A percentile compares a stretch with the other conserved stretches of the same genome.
Evolutionary conservation across 352 stramenopile genomes (phyloP).

Genomic region (Phytophthora sansomeana): DNA sequence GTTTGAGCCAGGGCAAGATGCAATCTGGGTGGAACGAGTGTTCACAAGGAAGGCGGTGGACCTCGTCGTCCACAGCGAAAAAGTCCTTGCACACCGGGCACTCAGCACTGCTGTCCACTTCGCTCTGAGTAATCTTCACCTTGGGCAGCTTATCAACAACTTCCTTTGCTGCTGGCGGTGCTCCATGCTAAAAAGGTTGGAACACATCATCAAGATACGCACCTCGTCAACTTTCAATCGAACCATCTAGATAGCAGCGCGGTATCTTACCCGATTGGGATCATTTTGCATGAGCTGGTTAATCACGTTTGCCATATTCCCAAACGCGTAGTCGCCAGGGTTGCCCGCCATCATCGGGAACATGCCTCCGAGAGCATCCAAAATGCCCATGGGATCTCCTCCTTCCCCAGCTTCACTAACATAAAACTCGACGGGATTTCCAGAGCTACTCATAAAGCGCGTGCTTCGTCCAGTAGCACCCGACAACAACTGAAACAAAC

Average conservation of each 20-base stretch:
- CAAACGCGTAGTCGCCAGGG: conserved; percentile 85
- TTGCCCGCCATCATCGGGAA: conserved; percentile 69
- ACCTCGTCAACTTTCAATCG: conserved; percentile 11
- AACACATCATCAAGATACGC: conserved; percentile 15
- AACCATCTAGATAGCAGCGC: background rate
- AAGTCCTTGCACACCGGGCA: conserved; percentile 90
- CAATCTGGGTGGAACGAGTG: conserved; percentile 88
- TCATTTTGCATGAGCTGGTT: conserved; percentile 93
- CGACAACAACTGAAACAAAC: conserved; percentile 60
- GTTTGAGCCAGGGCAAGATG: conserved; percentile 88
- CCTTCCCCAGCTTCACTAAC: conserved; percentile 65
- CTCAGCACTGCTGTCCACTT: conserved; percentile 82
- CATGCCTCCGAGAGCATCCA: conserved; percentile 69
- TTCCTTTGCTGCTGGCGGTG: conserved; percentile 78
- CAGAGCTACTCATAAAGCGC: conserved; percentile 71
- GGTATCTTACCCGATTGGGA: conserved; percentile 71
- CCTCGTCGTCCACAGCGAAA: conserved; percentile 82
- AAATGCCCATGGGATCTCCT: conserved; percentile 54
- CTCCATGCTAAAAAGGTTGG: conserved; percentile 62
- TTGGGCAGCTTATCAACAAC: conserved; percentile 80
- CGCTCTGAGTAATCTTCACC: conserved; percentile 72
- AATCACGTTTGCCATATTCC: conserved; percentile 85
- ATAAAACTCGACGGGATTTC: conserved; percentile 80
- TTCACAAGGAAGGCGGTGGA: conserved; percentile 74
- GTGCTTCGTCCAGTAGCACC: conserved; percentile 42